Base-by-base conservation (phyloP, 768 basidiomycete species). In the Gymnopilus dilepis region DNA sequence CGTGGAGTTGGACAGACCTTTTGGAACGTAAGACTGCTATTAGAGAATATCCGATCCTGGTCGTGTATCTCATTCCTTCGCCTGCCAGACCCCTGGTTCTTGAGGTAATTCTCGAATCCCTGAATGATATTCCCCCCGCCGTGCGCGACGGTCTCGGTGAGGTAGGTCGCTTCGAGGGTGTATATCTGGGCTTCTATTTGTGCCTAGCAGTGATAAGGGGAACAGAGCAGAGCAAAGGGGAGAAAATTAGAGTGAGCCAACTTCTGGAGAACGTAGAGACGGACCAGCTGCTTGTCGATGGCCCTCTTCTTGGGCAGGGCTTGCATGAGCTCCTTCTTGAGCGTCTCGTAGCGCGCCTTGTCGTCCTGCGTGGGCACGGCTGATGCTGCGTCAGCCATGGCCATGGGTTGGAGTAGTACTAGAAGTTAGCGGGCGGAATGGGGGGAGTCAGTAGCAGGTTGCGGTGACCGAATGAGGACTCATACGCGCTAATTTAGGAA, bases 51-150 rank as follows among this genome's bases (percentile, higher is more conserved):
- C 48, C 93, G 82, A 69, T 95, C 93, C 12, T 83, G 77, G 59
- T 94, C 93, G 62, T 83, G 85, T 59, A 92, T 83, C 65, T 94
- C 92, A 65, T 88, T 86, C 69, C 87, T 88, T 70, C 89, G 82
- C 67, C 91, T 79, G 6, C 83, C 86, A 8, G 83, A 79, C 0
- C 83, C 83, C 60, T 88, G 89, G 67, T 88, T 88, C 74, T 94
- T 95, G 60, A 94, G 84, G 70, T 94, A 95, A 41, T 88, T 87
- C 57, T 94, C 93, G 65, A 94, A 94, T 4, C 93, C 93, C 67
- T 89, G 89, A 37, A 95, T 89, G 56, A 95, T 94, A 66, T 95
- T 94, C 30, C 93, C 93, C 17, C 92, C 91, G 67, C 86, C 88
- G 62, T 90, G 88, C 0, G 80, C 79, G 1, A 88, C 85, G 0